Conservation (phyloP, 495 filamentous ascomycete species). For the Penicillium steckii region DNA sequence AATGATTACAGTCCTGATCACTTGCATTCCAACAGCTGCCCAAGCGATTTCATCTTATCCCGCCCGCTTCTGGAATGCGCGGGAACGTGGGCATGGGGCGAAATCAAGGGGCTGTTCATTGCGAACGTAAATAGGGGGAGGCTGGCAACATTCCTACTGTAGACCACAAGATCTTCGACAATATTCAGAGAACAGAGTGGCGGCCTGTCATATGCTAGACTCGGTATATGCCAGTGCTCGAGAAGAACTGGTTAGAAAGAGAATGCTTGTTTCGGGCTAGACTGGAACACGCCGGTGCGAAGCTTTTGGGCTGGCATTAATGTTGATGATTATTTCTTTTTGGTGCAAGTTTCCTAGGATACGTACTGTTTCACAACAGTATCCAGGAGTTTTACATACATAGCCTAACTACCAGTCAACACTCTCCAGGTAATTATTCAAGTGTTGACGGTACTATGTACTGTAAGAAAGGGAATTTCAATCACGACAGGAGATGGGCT, state of each 20-base stretch:
- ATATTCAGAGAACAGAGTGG: background rate
- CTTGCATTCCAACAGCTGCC: constrained; percentile 7
- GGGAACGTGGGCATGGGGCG: background rate
- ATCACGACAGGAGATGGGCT: background rate
- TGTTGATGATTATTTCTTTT: no score
- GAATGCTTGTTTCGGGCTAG: constrained; percentile 1
- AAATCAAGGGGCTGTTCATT: background rate
- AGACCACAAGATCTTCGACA: background rate
- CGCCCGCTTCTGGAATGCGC: constrained; percentile 8
- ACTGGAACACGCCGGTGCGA: background rate
- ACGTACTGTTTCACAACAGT: background rate
- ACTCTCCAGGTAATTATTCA: no score
- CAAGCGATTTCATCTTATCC: background rate
- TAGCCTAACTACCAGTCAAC: no score
- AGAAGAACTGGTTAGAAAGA: background rate
- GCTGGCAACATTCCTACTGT: constrained; percentile 10
- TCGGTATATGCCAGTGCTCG: no score
- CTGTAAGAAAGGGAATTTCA: background rate
- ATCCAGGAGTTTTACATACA: no score
- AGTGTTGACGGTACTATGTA: no score
- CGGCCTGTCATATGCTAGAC: no score
- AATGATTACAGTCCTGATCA: background rate
- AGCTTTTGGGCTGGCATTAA: background rate
- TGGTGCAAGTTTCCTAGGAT: no score
- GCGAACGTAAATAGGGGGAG: constrained; percentile 3